Evolutionary conservation across 768 basidiomycete species (phyloP), one percentile per base, ranked within the genome.

Genomic region (Auriscalpium orientale): DNA sequence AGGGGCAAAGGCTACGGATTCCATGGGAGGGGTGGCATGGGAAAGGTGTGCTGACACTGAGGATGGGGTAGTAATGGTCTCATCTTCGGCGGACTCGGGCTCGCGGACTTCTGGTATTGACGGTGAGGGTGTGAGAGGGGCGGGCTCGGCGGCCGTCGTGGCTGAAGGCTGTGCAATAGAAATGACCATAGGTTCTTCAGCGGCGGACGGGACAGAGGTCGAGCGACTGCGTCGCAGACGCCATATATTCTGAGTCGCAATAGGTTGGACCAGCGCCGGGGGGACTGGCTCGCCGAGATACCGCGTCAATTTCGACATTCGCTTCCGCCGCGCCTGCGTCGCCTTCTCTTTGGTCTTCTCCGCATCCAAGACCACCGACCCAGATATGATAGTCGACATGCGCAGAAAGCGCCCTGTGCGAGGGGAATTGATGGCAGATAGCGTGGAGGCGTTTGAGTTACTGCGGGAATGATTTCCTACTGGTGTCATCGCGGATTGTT

Each of bases 281-380:
- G 59, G 59, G 12, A 60, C 51, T 8, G 44, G 37, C 53, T 60
- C 57, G 46, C 57, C 59, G 11, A 60, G 28, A 37, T 43, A 18
- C 15, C 57, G 59, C 40, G 51, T 34, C 16, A 60, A 57, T 50
- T 60, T 60, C n/a, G 59, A 37, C 52, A 60, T 28, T 33, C 59
- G 57, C 49, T 38, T 60, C 20, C 59, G 59, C 33, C 56, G 57
- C 38, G 20, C 28, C 15, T 34, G 38, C 40, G 35, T n/a, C 49
- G 51, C 57, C 13, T 20, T n/a, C 46, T 51, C 53, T 35, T 48
- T 50, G 34, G 38, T 57, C 48, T 28, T 44, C 33, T 43, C 46
- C 44, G 49, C 58, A 44, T 34, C 53, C 47, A 58, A 56, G 44
- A 38, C 1, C 5, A 37, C 36, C 18, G 52, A 47, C 34, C 33